Base-by-base conservation (phyloP, 208 protist genomes). In the Wallacemonas sp. region DNA sequence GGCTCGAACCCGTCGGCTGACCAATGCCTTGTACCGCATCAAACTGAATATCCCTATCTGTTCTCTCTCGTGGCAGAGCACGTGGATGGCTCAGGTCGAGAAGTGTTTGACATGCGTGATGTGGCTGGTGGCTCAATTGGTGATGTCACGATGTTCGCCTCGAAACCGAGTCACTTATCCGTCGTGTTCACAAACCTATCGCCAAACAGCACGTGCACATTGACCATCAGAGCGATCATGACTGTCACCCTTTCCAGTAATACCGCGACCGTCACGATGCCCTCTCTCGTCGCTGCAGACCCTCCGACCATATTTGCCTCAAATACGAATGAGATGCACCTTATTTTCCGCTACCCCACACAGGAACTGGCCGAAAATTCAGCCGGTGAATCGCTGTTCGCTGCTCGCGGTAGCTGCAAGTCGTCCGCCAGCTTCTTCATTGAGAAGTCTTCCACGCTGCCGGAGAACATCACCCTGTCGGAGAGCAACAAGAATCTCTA, bases 111-210 rank as follows among this genome's bases (percentile, higher is more conserved):
- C 44, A 77, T 94, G 41, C 77, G 79, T 46, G 79, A 91, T 58
- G 64, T 87, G 38, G 71, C 24, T 15, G 80, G 79, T 17, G 84
- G 88, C 9, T 94, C 88, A 1, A 66, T 94, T 21, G 55, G 51
- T 21, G 60, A 67, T 31, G 12, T 88, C 59, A 70, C 70, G 1
- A 59, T 77, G 53, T 74, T 70, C 28, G 46, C 85, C 56, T 64
- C 74, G 3, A 53, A 56, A 8, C 22, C 12, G 30, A 77, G 70
- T 47, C 14, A 22, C 1, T 79, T 86, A 62, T 86, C 81, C 8
- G 33, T 89, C 24, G 68, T 85, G 26, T 84, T 94, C 56, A 82
- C 69, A 19, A 94, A 94, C 64, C 62, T 70, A 11, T 82, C 63
- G 8, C 59, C 53, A 1, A 73, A 80, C 44, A 11, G 26, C 8